Evolutionary conservation across 2,329 filamentous ascomycete genomes (phyloP), one percentile per base, ranked within the genome.

Genomic region (Penicillium sp.): DNA sequence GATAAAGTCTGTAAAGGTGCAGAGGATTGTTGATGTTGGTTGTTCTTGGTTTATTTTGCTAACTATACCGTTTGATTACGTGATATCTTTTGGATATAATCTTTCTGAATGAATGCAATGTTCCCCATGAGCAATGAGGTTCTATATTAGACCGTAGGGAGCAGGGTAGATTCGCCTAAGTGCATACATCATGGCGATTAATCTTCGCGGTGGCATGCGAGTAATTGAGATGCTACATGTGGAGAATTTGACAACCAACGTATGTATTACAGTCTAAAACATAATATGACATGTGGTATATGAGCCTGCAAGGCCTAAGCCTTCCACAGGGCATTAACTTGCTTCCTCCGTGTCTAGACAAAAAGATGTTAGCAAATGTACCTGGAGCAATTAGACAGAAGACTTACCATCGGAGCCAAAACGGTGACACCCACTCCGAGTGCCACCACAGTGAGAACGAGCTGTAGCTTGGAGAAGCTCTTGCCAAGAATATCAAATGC

Each of bases 401-500:
- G 50, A 61, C 88, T 80, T 81, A 96, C 94, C 84, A 97, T 85
- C 28, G 94, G 94, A 50, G 87, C 87, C 68, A 97, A 78, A 53
- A 90, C 83, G 61, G 87, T 73, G 16, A 96, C 93, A 43, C 91
- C 91, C 37, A 84, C 81, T 43, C 84, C 84, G 63, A 97, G 80
- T 17, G 90, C 93, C 38, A 88, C 79, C 36, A 99, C 91, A 0
- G 94, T 99, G 16, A 84, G 80, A 36, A 97, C 73, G 69, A 99
- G 84, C 64, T 91, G 89, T 53, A 91, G 70, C 79, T 96, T 97
- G 71, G 93, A 94, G 74, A 99, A 99, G 2, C 90, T 90, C 75
- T 91, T 94, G 59, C 91, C 94, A 16, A 99, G 78, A 40, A 97
- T 85, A 76, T 99, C 94, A 73, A 99, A 99, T 16, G 89, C 84